Evolutionary conservation across 495 filamentous ascomycete genomes (phyloP).

Genomic region (Margaritispora aquatica): DNA sequence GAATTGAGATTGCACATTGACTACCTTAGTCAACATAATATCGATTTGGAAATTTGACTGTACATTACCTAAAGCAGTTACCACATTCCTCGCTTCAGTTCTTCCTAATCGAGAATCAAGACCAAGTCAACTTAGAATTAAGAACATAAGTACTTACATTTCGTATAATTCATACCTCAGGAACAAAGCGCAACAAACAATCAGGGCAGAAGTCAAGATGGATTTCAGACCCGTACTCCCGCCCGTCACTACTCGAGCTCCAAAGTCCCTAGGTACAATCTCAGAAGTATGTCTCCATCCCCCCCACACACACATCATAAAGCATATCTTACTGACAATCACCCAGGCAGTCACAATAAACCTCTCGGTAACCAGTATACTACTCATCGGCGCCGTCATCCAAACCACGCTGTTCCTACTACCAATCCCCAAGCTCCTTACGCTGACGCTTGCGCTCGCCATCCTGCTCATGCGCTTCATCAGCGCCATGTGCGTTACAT

Average conservation of each 20-base stretch:
- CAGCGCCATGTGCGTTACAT: slow-evolving; percentile 9
- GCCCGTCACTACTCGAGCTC: not conserved
- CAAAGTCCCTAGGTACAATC: not conserved
- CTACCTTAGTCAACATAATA: too few relatives aligned
- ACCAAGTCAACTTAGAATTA: too few relatives aligned
- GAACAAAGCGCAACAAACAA: too few relatives aligned
- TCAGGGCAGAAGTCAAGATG: not conserved
- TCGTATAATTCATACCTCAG: too few relatives aligned
- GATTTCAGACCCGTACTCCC: slow-evolving; percentile 6
- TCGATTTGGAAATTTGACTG: too few relatives aligned
- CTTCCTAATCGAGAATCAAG: too few relatives aligned
- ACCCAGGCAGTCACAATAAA: slow-evolving; percentile 2
- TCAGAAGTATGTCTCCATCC: not conserved
- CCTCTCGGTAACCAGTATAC: slow-evolving; percentile 3
- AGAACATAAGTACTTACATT: too few relatives aligned
- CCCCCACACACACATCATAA: too few relatives aligned
- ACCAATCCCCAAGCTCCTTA: slow-evolving; percentile 4
- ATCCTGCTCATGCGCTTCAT: slow-evolving; percentile 1
- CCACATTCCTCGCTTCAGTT: too few relatives aligned
- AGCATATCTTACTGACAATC: not conserved
- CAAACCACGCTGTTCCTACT: slow-evolving; percentile 6
- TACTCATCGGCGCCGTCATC: slow-evolving; percentile 11
- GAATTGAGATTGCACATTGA: too few relatives aligned
- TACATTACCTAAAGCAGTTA: too few relatives aligned
- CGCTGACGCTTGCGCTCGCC: slow-evolving; percentile 7